Percentiles rank a stretch among this genome's conserved stretches.
Conservation (phyloP, 2,329 filamentous ascomycete genomes). For the Monilinia laxa region DNA sequence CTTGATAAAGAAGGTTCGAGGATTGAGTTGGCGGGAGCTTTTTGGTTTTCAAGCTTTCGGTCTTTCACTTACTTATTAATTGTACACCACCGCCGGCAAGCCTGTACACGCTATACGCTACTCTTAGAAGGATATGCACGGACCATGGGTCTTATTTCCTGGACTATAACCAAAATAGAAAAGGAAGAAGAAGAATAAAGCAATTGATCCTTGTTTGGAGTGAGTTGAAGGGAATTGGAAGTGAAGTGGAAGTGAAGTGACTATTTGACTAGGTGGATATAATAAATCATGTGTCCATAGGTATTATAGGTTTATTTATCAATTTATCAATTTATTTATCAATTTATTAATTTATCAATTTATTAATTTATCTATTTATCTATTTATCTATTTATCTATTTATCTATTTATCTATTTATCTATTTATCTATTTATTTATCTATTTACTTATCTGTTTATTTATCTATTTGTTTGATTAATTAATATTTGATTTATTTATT, state of each 20-base stretch:
- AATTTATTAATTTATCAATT: too few species aligned
- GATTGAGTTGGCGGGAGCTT: constrained; percentile 20
- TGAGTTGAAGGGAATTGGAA: not conserved
- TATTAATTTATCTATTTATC: not conserved
- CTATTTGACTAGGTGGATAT: too few species aligned
- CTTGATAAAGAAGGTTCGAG: constrained; percentile 24
- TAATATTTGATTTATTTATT: too few species aligned
- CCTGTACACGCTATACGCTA: constrained; percentile 20
- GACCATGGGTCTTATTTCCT: not conserved
- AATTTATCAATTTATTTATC: too few species aligned
- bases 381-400: not conserved
- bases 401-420: too few species aligned
- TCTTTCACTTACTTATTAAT: constrained; percentile 22
- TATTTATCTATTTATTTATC: too few species aligned
- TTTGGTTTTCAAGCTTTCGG: constrained; percentile 22
- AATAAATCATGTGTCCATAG: too few species aligned
- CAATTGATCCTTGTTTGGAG: not conserved
- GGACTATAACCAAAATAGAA: not conserved
- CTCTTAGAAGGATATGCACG: not conserved
- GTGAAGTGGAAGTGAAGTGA: not conserved
- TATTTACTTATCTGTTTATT: not conserved
- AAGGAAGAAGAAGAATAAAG: not conserved
- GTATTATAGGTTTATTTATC: too few species aligned
- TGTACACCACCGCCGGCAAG: constrained; percentile 18
- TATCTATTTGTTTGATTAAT: too few species aligned